phyloP scores from a whole-genome alignment of 768 basidiomycete genomes.

The Termitomyces sp. region DNA sequence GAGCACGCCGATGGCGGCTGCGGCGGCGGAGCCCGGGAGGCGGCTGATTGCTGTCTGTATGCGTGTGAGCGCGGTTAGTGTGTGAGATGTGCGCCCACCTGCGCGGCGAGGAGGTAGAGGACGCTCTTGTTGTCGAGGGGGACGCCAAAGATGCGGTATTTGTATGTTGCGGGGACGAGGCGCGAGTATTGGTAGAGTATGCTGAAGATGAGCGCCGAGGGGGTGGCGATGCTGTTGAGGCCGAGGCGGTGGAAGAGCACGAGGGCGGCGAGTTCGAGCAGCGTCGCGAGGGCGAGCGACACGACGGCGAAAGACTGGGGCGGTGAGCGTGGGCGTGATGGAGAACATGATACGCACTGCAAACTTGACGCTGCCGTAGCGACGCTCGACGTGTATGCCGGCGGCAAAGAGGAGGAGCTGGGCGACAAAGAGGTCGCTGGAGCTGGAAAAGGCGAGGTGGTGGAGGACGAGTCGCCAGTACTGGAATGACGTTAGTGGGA shows the following conservation, averaged over 20 bases:
- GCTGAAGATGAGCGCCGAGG: slow-evolving; percentile 70
- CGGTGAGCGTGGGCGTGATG: background rate
- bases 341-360: no score
- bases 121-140: slow-evolving; percentile 73
- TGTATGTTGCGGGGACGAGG: slow-evolving; percentile 71
- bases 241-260: slow-evolving; percentile 61
- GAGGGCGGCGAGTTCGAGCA: slow-evolving; percentile 61
- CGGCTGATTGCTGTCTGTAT: slow-evolving; percentile 70
- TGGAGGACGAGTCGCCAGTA: slow-evolving; percentile 80
- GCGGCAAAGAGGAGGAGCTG: slow-evolving; percentile 70
- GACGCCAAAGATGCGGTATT: slow-evolving; percentile 69
- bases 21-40: slow-evolving; percentile 57
- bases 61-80: no score
- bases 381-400: slow-evolving; percentile 69
- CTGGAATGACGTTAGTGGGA: no score
- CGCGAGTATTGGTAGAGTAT: slow-evolving; percentile 80
- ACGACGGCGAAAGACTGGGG: slow-evolving; percentile 75
- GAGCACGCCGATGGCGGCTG: slow-evolving; percentile 59
- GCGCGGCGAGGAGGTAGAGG: slow-evolving; percentile 62
- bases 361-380: slow-evolving; percentile 84
- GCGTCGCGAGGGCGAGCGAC: slow-evolving; percentile 57
- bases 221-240: slow-evolving; percentile 67
- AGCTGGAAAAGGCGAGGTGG: slow-evolving; percentile 75
- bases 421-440: slow-evolving; percentile 77
- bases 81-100: no score